Conservation (phyloP, 257 asterid species). For the Perilla frutescens region DNA sequence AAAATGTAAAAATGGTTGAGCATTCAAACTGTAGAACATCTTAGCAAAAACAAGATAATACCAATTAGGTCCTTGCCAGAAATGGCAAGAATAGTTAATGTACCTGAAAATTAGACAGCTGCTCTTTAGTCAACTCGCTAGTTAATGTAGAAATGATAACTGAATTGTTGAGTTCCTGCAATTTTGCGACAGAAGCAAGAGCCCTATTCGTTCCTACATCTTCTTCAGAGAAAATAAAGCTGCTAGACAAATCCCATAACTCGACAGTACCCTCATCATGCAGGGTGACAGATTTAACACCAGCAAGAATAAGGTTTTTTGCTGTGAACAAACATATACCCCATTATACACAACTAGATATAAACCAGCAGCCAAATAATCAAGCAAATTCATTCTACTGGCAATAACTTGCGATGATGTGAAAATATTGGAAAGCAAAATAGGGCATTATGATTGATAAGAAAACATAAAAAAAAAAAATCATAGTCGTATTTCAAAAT, state of each 20-base stretch:
- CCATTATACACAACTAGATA: background rate
- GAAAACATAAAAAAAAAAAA: no score
- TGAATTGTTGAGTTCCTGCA: slow-evolving; percentile 89
- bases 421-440: background rate
- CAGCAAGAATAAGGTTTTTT: slow-evolving; percentile 91
- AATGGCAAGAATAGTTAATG: slow-evolving; percentile 14
- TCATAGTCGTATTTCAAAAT: background rate
- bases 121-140: slow-evolving; percentile 67
- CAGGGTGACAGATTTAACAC: slow-evolving; percentile 87
- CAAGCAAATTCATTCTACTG: no score
- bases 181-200: slow-evolving; percentile 72
- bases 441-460: no score
- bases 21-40: slow-evolving; percentile 13
- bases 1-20: background rate
- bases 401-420: background rate
- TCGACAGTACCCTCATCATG: slow-evolving; percentile 85
- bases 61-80: no score
- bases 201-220: slow-evolving; percentile 93
- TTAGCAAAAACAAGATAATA: no score
- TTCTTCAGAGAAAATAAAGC: slow-evolving; percentile 74
- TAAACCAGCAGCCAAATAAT: no score
- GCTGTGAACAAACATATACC: slow-evolving; percentile 50
- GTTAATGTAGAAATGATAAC: slow-evolving; percentile 71
- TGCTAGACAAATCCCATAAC: slow-evolving; percentile 89
- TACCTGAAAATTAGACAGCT: slow-evolving; percentile 80